A percentile compares a stretch with the other conserved stretches of the same genome.
Conservation (phyloP, 352 stramenopile species). For the Phytopythium oedochilum region DNA sequence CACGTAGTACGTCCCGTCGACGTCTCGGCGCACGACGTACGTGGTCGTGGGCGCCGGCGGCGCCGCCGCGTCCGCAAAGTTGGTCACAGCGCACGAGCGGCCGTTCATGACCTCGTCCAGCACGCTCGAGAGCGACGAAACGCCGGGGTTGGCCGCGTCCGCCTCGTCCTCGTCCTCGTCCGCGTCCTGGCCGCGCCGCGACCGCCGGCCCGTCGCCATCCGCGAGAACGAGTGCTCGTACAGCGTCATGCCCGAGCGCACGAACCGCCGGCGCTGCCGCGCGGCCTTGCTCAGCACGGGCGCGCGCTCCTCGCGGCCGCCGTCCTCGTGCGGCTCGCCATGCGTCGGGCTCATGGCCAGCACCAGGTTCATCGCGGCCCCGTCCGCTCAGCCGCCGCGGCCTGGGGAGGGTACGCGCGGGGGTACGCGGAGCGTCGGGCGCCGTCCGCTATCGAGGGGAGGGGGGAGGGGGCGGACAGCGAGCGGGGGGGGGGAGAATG, state of each 20-base stretch:
- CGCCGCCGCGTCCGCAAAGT: slow-evolving; percentile 35
- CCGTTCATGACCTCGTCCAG: slow-evolving; percentile 44
- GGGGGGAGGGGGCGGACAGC: too few species aligned
- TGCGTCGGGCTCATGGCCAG: background rate
- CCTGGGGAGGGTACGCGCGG: too few species aligned
- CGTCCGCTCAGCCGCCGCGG: too few species aligned
- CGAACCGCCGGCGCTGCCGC: slow-evolving; percentile 34
- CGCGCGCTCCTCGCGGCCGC: background rate
- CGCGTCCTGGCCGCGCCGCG: background rate
- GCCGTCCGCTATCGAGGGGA: too few species aligned
- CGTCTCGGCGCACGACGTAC: slow-evolving; percentile 32
- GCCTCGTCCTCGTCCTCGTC: slow-evolving; percentile 3
- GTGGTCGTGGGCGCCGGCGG: slow-evolving; percentile 19
- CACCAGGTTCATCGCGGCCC: background rate
- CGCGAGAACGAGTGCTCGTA: slow-evolving; percentile 49
- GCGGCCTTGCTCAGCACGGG: background rate
- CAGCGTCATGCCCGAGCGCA: slow-evolving; percentile 37
- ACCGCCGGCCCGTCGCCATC: background rate
- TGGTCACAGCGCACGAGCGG: slow-evolving; percentile 31
- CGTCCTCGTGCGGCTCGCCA: background rate
- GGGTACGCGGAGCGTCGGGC: too few species aligned
- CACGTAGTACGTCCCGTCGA: slow-evolving; percentile 36
- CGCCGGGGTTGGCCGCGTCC: slow-evolving; percentile 7
- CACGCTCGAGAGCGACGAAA: slow-evolving; percentile 51
- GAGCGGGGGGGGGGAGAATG: too few species aligned